phyloP scores from a whole-genome alignment of 805 yeast genomes.

The Saccharomyces eubayanus region DNA sequence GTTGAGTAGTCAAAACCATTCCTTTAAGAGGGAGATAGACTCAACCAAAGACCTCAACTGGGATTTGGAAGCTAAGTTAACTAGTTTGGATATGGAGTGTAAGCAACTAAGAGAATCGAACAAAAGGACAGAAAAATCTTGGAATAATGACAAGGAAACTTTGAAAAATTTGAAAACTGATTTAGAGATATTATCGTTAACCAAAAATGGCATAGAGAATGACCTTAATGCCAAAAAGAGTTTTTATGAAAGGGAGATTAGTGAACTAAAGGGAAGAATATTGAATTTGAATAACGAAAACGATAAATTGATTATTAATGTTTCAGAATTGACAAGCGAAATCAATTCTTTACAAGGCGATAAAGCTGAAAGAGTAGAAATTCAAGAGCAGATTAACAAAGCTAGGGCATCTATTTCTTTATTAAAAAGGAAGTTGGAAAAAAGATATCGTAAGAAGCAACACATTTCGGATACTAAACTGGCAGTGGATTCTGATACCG shows the following conservation, averaged over 20 bases:
- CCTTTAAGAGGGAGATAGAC: slow-evolving; percentile 8
- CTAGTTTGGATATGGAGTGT: not conserved
- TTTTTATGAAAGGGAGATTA: slow-evolving; percentile 36
- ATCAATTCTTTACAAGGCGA: slow-evolving; percentile 1
- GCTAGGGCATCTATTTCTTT: not conserved
- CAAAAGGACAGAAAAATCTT: slow-evolving; percentile 2
- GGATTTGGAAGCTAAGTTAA: slow-evolving; percentile 2
- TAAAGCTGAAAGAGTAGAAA: not conserved
- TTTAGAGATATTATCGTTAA: slow-evolving; percentile 1
- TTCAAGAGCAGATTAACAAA: not conserved
- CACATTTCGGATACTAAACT: not conserved
- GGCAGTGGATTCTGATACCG: not conserved
- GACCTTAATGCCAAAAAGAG: slow-evolving; percentile 33
- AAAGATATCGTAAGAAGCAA: not conserved
- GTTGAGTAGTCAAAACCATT: slow-evolving; percentile 13
- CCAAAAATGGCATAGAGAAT: slow-evolving; percentile 33
- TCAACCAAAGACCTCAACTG: not conserved
- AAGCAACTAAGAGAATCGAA: slow-evolving; percentile 1
- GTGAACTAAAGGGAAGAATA: slow-evolving; percentile 43
- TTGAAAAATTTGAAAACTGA: not conserved
- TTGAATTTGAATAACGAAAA: slow-evolving; percentile 63
- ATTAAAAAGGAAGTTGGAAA: not conserved
- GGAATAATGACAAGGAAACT: not conserved
- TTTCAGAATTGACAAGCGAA: not conserved
- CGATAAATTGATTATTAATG: slow-evolving; percentile 31